Evolutionary conservation across 2,329 filamentous ascomycete genomes (phyloP), one percentile per base, ranked within the genome.

Genomic region (Aureobasidium pullulans): DNA sequence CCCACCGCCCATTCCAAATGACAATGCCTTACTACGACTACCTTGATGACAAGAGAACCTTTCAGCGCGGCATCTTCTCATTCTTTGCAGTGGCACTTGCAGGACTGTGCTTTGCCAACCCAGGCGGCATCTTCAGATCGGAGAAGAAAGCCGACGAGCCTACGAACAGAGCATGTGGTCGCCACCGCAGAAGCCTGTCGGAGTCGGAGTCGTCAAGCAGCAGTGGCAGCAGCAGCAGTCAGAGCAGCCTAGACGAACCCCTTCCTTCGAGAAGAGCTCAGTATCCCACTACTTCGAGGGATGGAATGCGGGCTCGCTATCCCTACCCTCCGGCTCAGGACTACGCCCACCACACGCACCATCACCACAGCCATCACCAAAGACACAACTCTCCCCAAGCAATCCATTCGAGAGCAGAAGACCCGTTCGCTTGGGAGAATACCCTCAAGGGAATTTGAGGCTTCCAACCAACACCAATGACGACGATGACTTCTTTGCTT

Each of bases 31-130:
- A 66, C 61, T 69, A 71, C 61, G 64, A 67, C 42, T 60, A 65
- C 36, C 49, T 70, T 59, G 67, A 71, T 64, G 62, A 67, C 59
- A 66, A 69, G 57, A 64, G 67, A 57, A 66, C 64, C 59, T 68
- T 70, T 53, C 69, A 69, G 48, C 68, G 68, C 50, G 66, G 63
- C 3, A 64, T 71, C 29, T 72, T 72, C 60, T 62, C 71, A 37
- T 52, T 63, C 34, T 65, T 64, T 15, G 64, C 69, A 3, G 50
- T 72, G 4, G 62, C 60, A n/a, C 61, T 67, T 29, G 70, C 70
- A 23, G 69, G 66, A 63, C 47, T 69, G 64, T 73, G 71, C 68
- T 71, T 69, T 62, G 47, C 70, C 46, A 69, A 70, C 58, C 70
- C 70, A 13, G 43, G 69, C 47, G 66, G 65, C 57, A 71, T 70